A percentile compares a stretch with the other conserved stretches of the same genome.
These are phyloP conservation scores for Mycena alexandri DNA, from an alignment of 768 basidiomycete species.

Conservation along the genomic window DNA sequence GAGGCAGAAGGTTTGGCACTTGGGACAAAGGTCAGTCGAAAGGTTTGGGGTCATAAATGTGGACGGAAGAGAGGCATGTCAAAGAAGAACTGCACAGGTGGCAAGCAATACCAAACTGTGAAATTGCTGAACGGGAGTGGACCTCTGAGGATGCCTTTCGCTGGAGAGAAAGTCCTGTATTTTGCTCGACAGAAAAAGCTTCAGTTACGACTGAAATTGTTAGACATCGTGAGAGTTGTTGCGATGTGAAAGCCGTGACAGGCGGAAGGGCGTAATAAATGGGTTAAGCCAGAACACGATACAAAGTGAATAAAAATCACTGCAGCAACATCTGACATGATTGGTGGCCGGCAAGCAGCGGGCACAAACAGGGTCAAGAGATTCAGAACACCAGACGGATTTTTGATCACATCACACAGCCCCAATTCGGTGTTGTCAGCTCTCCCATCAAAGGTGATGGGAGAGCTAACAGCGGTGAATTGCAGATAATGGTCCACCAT, in stretches of 20 bases:
- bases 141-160: not conserved
- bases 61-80: not conserved
- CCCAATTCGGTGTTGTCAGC: no score
- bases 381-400: no score
- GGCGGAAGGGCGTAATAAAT: no score
- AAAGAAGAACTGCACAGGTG: not conserved
- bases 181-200: no score
- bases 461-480: no score
- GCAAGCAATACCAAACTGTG: conserved; percentile 2
- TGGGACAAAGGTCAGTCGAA: not conserved
- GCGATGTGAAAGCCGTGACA: not conserved
- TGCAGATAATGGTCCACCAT: no score
- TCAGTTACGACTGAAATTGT: no score
- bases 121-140: not conserved
- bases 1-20: not conserved
- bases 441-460: no score
- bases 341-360: no score
- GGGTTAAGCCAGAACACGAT: no score
- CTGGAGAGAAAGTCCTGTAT: not conserved
- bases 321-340: not conserved
- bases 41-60: not conserved
- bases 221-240: conserved; percentile 3
- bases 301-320: not conserved
- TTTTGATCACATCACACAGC: no score
- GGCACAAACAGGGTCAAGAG: no score